Base-by-base conservation (phyloP, 345 rosid species). In the Aquilaria malaccensis region DNA sequence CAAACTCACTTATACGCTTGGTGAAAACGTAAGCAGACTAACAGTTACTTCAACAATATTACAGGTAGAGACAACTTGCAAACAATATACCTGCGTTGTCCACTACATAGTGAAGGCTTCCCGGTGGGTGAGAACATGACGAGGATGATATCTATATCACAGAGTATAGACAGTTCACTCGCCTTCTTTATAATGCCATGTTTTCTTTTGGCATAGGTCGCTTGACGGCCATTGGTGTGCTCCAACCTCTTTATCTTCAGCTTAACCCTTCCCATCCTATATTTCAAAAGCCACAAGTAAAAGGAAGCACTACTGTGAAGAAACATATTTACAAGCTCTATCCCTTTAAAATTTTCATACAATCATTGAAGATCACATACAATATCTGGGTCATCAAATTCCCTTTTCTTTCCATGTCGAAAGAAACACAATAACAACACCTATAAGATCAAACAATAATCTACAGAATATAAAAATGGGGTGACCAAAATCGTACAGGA, bases 231-330 rank as follows among this genome's bases (percentile, higher is more conserved):
- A 72, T 79, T 82, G 15, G 78, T 71, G 63, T 75, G 83, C 74
- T 85, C 90, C 73, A 85, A 67, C 73, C 71, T 82, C 80, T 79
- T 80, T 72, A 88, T 88, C 78, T 80, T 80, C 45, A 83, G 83
- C 79, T 85, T 88, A 65, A 85, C 93, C 80, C 93, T 74, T 54
- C 90, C 96, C 93, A 85, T 88, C 79, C 85, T 85, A 74, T 76
- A 70, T 60, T 1, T 14, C 43, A 37, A 5, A 37, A 37, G 43
- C 43, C 43, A 37, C 7, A 3, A 37, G 43, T 37, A 37, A 37
- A 37, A 37, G 43, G 43, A 37, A 37, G 7, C 5, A 37, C 5
- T 37, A 9, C 7, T 9, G 7, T 37, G 43, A 4, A 4, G 43
- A 37, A 37, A 37, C 5, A 37, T 9, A 37, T 37, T 37, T 37